These are phyloP conservation scores for Anisodus acutangulus DNA, from an alignment of 257 asterid genomes.

Conservation along the genomic window DNA sequence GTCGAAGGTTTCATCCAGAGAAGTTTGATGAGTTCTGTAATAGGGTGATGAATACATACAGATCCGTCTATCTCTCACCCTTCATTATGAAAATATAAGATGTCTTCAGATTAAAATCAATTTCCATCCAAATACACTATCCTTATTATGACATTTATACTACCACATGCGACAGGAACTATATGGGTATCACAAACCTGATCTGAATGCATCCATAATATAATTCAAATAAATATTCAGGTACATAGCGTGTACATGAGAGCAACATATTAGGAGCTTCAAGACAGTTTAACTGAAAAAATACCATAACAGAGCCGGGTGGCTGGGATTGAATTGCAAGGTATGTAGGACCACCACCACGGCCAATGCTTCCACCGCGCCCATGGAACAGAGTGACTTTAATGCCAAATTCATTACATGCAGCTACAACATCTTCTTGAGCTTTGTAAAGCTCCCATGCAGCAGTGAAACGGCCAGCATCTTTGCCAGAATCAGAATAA, in stretches of 20 bases:
- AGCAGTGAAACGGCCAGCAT: conserved; percentile 94
- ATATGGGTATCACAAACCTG: not conserved
- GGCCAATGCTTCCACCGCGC: conserved; percentile 98
- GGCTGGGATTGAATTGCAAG: conserved; percentile 98
- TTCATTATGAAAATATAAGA: not conserved
- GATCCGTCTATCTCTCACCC: not conserved
- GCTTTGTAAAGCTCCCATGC: conserved; percentile 99
- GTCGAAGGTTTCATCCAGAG: not conserved
- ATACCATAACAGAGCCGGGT: conserved; percentile 96
- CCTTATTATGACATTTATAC: not conserved
- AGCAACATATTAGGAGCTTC: not conserved
- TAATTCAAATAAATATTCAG: not conserved
- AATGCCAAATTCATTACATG: conserved; percentile 82
- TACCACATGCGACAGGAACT: not conserved
- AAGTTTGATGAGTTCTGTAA: not conserved
- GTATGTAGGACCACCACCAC: conserved; percentile 97
- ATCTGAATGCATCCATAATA: not conserved
- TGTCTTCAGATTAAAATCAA: not conserved
- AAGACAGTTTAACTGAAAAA: conserved; percentile 32
- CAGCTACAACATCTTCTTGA: conserved; percentile 94
- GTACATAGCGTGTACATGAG: not conserved
- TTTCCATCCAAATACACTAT: not conserved
- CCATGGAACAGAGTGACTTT: conserved; percentile 96
- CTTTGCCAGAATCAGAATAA: conserved; percentile 97
- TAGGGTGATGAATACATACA: not conserved